A percentile compares a stretch with the other conserved stretches of the same genome.
Conservation (phyloP, 2,329 filamentous ascomycete genomes). For the Mollisiaceae sp. region DNA sequence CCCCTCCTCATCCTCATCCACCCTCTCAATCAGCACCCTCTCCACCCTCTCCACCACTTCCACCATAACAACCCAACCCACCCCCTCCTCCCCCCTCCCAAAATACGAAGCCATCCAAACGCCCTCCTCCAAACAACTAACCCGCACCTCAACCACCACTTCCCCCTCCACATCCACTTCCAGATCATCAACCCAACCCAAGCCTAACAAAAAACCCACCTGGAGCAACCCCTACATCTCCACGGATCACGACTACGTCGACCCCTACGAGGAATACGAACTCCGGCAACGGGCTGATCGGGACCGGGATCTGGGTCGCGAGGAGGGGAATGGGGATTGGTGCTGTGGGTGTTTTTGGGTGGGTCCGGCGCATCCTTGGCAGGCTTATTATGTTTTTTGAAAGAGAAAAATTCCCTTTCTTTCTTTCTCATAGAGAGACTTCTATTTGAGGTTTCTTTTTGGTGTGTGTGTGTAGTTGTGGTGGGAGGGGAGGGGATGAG, state of each 20-base stretch:
- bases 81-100: background rate
- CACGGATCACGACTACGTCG: constrained; percentile 4
- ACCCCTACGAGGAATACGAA: background rate
- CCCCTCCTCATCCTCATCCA: too few relatives aligned
- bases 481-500: too few relatives aligned
- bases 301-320: constrained; percentile 10
- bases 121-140: too few relatives aligned
- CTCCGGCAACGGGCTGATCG: background rate
- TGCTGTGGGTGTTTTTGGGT: constrained; percentile 30
- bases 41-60: background rate
- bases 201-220: background rate
- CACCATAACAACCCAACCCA: background rate
- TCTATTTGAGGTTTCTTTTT: too few relatives aligned
- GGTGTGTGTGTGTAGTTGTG: too few relatives aligned
- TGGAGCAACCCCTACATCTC: background rate
- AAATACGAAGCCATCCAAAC: constrained; percentile 1
- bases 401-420: too few relatives aligned
- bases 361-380: constrained; percentile 16
- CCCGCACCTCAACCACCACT: too few relatives aligned
- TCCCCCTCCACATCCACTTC: background rate
- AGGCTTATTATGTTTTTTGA: constrained; percentile 23
- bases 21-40: background rate
- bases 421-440: too few relatives aligned
- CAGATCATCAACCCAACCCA: too few relatives aligned
- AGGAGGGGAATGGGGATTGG: constrained; percentile 15